These are phyloP conservation scores for Diaporthe sp. DNA, from an alignment of 2,329 filamentous ascomycete species.

Conservation along the genomic window DNA sequence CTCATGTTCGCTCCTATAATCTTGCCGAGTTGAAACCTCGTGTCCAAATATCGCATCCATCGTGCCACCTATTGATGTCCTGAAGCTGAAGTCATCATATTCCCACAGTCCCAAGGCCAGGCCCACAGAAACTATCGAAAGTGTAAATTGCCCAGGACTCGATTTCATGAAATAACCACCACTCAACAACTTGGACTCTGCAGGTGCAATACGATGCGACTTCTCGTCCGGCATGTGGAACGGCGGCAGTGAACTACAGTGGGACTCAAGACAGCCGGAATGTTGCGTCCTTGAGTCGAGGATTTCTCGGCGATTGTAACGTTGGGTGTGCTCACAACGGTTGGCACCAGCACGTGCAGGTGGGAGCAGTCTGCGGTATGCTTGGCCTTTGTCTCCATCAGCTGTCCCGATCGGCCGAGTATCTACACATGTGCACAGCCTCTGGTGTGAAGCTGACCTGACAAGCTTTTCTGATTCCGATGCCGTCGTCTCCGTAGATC, in stretches of 20 bases:
- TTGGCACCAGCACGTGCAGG: slow-evolving; percentile 12
- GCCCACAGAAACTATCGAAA: neutral
- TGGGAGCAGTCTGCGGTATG: neutral
- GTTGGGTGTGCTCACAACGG: neutral
- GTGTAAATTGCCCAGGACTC: slow-evolving; percentile 5
- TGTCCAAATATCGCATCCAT: neutral
- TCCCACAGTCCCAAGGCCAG: neutral
- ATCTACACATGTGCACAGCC: neutral
- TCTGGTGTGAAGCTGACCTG: neutral
- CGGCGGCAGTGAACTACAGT: neutral
- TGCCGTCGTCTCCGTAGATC: neutral
- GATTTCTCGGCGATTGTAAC: neutral
- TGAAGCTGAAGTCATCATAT: neutral
- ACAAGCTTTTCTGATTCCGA: neutral
- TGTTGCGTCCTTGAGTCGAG: neutral
- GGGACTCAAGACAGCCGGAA: neutral
- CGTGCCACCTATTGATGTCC: too few species aligned
- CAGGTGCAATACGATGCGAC: neutral
- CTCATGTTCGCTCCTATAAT: neutral
- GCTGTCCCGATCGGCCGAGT: neutral
- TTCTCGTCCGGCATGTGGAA: neutral
- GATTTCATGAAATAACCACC: slow-evolving; percentile 7
- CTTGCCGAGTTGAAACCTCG: neutral
- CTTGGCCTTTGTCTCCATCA: neutral
- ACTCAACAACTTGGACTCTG: neutral